Base-by-base conservation (phyloP, 371 early-diverging fungal genomes). In the Saksenaea vasiformis region DNA sequence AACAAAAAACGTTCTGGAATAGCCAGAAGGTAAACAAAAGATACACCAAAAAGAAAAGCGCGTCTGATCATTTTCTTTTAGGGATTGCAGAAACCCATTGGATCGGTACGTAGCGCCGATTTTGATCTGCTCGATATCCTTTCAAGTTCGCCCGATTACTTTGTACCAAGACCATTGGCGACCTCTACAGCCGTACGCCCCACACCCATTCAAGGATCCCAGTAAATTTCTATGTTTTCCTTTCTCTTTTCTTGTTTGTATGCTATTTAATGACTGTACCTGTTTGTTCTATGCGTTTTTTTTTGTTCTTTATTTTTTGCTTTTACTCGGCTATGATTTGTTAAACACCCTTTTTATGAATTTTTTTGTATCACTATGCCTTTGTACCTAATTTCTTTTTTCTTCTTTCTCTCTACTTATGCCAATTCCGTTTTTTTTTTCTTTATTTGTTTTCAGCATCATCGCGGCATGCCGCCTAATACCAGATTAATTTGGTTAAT, bases 1-100 rank as follows among this genome's bases (percentile, higher is more conserved):
- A 53, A 37, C 53, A 44, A 14, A 53, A 39, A 31, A 37, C 62
- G 62, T 47, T 19, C 22, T 47, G 51, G 51, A 47, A 47, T 22
- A 22, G 51, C 10, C 51, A 47, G 5, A 17, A 47, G 22, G 51
- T 47, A 47, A 47, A 22, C 51, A 47, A 47, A 22, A 17, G 19
- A 0, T 0, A 17, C 22, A 22, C 9, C 2, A 39, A n/a, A n/a
- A 14, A 11, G 11, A n/a, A 39, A 22, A 10, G 22, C 51, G 51
- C 51, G 51, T 47, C 51, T 47, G 26, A 22, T 8, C 24, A 11
- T 47, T 10, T 47, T 47, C 10, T 10, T 22, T 26, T 47, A 47
- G 51, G 22, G 17, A 22, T 8, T 47, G 51, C 51, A 22, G 22
- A 47, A 22, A 47, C 51, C 22, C 22, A 8, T 22, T 22, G 51